A percentile compares a stretch with the other conserved stretches of the same genome.
Conservation (phyloP, 805 yeast species). For the Pichia ethanolica region DNA sequence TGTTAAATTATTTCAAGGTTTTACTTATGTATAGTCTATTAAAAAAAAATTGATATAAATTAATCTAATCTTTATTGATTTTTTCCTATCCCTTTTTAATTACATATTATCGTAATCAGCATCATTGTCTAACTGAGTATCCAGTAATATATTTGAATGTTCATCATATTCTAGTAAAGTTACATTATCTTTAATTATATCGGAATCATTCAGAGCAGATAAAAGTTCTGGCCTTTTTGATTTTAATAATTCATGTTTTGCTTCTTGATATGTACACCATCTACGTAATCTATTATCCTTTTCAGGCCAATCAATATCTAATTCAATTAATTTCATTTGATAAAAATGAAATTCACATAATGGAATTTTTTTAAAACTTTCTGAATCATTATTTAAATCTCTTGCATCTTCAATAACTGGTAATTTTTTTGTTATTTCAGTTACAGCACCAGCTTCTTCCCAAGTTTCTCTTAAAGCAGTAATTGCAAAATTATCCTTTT, state of each 20-base stretch:
- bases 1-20: neutral
- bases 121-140: constrained; percentile 4
- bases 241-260: constrained; percentile 47
- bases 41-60: neutral
- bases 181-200: constrained; percentile 34
- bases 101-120: constrained; percentile 4
- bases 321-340: constrained; percentile 57
- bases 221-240: constrained; percentile 63
- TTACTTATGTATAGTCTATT: neutral
- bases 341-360: constrained; percentile 83
- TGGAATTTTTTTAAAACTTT: constrained; percentile 33
- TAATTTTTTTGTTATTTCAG: constrained; percentile 44
- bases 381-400: neutral
- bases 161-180: neutral
- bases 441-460: constrained; percentile 95
- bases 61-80: too few species aligned
- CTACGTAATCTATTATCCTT: constrained; percentile 47
- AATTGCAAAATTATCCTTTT: constrained; percentile 34
- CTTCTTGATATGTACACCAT: constrained; percentile 71
- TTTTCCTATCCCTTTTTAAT: neutral
- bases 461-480: constrained; percentile 87
- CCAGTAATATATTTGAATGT: constrained; percentile 1
- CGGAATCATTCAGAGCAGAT: constrained; percentile 53
- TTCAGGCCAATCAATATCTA: constrained; percentile 75
- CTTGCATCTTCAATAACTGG: constrained; percentile 56